Percentiles rank a stretch among this genome's conserved stretches.
These are phyloP conservation scores for Cajanus cajan DNA, from an alignment of 306 rosid species.

Conservation along the genomic window DNA sequence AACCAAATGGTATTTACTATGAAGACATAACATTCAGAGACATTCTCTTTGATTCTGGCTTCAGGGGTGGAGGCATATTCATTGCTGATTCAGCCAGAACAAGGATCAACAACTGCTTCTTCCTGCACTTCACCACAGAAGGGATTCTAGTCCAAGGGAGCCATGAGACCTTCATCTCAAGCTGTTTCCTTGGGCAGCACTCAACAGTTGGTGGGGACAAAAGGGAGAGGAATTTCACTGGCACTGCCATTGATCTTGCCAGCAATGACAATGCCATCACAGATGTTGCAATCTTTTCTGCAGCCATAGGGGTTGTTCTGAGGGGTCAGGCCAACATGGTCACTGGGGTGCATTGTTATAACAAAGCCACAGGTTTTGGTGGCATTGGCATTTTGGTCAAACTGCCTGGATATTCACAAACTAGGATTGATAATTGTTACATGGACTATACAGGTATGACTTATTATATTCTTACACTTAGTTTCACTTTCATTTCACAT, in stretches of 20 bases:
- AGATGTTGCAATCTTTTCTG: conserved; percentile 43
- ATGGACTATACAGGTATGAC: conserved; percentile 48
- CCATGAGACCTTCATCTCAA: conserved; percentile 58
- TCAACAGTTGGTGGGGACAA: conserved; percentile 55
- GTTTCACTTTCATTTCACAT: neutral
- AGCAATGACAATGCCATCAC: conserved; percentile 58
- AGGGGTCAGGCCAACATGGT: conserved; percentile 67
- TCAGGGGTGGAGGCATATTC: conserved; percentile 54
- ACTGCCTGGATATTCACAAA: conserved; percentile 47
- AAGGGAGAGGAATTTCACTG: conserved; percentile 45
- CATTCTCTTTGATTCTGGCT: conserved; percentile 61
- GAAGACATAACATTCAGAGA: conserved; percentile 70
- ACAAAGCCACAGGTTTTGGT: conserved; percentile 60
- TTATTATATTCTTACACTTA: neutral
- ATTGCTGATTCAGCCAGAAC: conserved; percentile 49
- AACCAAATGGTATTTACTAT: conserved; percentile 38
- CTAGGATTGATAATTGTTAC: conserved; percentile 61
- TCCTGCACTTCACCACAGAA: conserved; percentile 59
- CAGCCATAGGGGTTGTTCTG: conserved; percentile 47
- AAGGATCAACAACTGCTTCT: conserved; percentile 59
- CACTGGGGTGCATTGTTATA: conserved; percentile 61
- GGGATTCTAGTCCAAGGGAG: conserved; percentile 54
- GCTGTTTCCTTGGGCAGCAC: conserved; percentile 55
- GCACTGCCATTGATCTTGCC: conserved; percentile 50
- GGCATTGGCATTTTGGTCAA: conserved; percentile 61